Percentiles rank a stretch among this genome's conserved stretches.
These are phyloP conservation scores for Megacollybia marginata DNA, from an alignment of 768 basidiomycete species.

Conservation along the genomic window DNA sequence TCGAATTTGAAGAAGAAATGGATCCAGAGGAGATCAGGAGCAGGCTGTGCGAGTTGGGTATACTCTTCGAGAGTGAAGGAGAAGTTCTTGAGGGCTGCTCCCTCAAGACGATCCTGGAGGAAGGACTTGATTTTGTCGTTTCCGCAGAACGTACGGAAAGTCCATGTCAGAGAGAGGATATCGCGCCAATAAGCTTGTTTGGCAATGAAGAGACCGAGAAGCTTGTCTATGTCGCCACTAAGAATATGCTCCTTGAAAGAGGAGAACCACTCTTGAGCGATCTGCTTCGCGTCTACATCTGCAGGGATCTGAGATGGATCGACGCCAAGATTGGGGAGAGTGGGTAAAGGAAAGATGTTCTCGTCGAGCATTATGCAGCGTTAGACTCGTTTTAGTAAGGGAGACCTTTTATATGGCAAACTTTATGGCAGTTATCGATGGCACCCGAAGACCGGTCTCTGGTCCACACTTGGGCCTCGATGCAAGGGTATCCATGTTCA, in stretches of 20 bases:
- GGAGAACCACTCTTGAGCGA: constrained; percentile 24
- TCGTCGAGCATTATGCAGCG: not conserved
- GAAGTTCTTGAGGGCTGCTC: constrained; percentile 15
- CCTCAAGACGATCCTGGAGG: constrained; percentile 25
- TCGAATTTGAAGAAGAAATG: constrained; percentile 51
- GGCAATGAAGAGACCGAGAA: constrained; percentile 15
- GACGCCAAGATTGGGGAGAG: constrained; percentile 18
- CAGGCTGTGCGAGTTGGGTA: constrained; percentile 29
- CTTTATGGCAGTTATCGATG: too few species aligned
- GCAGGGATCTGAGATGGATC: constrained; percentile 7
- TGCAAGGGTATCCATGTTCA: too few species aligned
- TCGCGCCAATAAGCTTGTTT: constrained; percentile 45
- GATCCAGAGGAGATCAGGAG: constrained; percentile 51
- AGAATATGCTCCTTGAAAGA: constrained; percentile 10
- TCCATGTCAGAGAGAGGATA: constrained; percentile 43
- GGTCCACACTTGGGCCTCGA: too few species aligned
- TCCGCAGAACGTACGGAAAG: constrained; percentile 41
- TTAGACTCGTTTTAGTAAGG: too few species aligned
- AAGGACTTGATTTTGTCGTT: constrained; percentile 25
- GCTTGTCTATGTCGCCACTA: constrained; percentile 7
- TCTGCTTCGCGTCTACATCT: constrained; percentile 15
- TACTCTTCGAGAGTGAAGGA: constrained; percentile 17
- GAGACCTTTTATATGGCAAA: too few species aligned
- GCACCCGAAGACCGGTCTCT: too few species aligned
- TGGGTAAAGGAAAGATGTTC: constrained; percentile 15